Percentiles rank a stretch among this genome's conserved stretches.
Evolutionary conservation across 192 early-diverging fungal genomes (phyloP).

Genomic region (Coemansia sp.): DNA sequence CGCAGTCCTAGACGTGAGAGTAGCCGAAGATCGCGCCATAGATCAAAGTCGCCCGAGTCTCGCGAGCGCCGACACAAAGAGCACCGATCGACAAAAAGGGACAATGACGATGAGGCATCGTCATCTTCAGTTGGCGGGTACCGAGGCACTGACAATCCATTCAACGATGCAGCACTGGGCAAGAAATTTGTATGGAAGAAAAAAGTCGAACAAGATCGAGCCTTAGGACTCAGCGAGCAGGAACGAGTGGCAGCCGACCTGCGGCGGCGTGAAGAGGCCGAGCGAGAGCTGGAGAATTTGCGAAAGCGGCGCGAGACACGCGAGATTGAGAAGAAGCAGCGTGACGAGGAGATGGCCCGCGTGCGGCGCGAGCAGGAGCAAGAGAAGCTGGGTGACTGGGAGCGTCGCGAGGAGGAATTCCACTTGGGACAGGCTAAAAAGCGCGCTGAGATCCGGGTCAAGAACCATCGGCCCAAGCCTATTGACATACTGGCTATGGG

Average conservation of each 20-base stretch:
- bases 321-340: constrained; percentile 76
- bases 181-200: constrained; percentile 95
- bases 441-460: constrained; percentile 91
- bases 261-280: constrained; percentile 65
- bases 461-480: constrained; percentile 82
- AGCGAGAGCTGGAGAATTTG: constrained; percentile 79
- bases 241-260: constrained; percentile 62
- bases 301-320: constrained; percentile 79
- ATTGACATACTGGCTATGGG: constrained; percentile 95
- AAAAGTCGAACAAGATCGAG: constrained; percentile 84
- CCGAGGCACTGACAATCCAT: constrained; percentile 75
- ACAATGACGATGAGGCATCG: not conserved
- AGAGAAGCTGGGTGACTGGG: constrained; percentile 95
- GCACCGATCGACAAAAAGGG: not conserved
- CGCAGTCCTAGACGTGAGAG: constrained; percentile 9
- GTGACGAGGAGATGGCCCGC: constrained; percentile 79
- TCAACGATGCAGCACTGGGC: constrained; percentile 77
- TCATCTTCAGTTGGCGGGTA: constrained; percentile 48
- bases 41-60: constrained; percentile 13
- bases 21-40: constrained; percentile 4
- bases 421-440: constrained; percentile 89
- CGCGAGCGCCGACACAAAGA: constrained; percentile 8
- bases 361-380: constrained; percentile 84
- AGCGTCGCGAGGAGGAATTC: constrained; percentile 90
- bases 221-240: constrained; percentile 60